These are phyloP conservation scores for Simplicillium aogashimaense DNA, from an alignment of 2,329 filamentous ascomycete genomes.

Conservation along the genomic window DNA sequence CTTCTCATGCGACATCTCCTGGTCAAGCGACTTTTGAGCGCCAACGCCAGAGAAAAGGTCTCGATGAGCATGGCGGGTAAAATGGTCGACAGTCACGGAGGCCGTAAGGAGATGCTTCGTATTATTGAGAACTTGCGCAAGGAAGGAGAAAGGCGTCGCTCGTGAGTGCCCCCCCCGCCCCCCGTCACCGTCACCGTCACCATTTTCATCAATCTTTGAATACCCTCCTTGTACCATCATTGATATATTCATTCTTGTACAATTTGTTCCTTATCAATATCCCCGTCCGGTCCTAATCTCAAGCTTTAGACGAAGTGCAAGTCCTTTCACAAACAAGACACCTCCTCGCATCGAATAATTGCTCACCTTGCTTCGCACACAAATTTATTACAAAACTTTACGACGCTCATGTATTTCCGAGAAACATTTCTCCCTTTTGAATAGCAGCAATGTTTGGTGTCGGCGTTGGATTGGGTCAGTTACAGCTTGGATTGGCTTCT, in stretches of 20 bases:
- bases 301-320: constrained; percentile 24
- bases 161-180: too few relatives aligned
- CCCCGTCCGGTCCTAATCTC: too few relatives aligned
- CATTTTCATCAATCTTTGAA: too few relatives aligned
- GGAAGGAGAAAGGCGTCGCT: constrained; percentile 75
- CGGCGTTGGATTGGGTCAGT: constrained; percentile 1
- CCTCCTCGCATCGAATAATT: constrained; percentile 32
- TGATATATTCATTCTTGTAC: neutral
- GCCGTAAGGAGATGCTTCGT: constrained; percentile 81
- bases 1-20: constrained; percentile 92
- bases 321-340: constrained; percentile 27
- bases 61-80: constrained; percentile 89
- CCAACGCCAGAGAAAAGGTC: constrained; percentile 74
- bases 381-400: too few relatives aligned
- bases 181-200: too few relatives aligned
- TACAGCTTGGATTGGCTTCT: neutral
- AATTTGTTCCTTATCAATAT: neutral
- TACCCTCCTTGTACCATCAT: too few relatives aligned
- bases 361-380: constrained; percentile 7
- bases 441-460: neutral
- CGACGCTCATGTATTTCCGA: too few relatives aligned
- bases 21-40: constrained; percentile 69
- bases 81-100: constrained; percentile 68
- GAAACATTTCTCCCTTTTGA: too few relatives aligned
- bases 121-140: constrained; percentile 82